Evolutionary conservation across 208 protist species (phyloP).

Genomic region (Acanthamoeba castellanii): DNA sequence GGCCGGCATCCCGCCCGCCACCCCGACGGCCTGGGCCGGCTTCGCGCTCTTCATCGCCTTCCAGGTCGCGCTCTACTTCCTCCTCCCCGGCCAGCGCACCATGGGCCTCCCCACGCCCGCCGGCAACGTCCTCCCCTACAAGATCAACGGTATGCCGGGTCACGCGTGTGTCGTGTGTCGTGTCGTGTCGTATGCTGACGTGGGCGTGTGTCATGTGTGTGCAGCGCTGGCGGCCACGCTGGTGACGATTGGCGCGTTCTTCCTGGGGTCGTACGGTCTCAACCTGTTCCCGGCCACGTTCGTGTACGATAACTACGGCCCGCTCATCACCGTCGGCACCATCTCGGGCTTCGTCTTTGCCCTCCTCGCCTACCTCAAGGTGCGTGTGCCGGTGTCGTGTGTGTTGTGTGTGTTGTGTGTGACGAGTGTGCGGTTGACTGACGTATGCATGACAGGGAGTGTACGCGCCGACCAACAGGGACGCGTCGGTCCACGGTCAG

Average conservation of each 20-base stretch:
- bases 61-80: slow-evolving; percentile 45
- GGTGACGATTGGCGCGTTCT: slow-evolving; percentile 70
- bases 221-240: slow-evolving; percentile 27
- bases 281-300: slow-evolving; percentile 70
- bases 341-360: slow-evolving; percentile 76
- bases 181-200: neutral
- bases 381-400: neutral
- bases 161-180: neutral
- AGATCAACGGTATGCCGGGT: slow-evolving; percentile 74
- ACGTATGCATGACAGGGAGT: neutral
- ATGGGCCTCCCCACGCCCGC: slow-evolving; percentile 74
- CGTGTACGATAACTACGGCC: slow-evolving; percentile 79
- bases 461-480: slow-evolving; percentile 54
- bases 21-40: slow-evolving; percentile 7
- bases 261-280: slow-evolving; percentile 66
- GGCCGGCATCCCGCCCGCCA: slow-evolving; percentile 24
- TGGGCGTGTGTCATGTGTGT: neutral
- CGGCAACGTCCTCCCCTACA: slow-evolving; percentile 74
- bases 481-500: slow-evolving; percentile 86
- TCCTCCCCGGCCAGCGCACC: slow-evolving; percentile 63
- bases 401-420: neutral
- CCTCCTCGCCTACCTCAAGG: slow-evolving; percentile 80
- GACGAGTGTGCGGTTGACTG: neutral
- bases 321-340: slow-evolving; percentile 77
- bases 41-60: slow-evolving; percentile 57